Evolutionary conservation across 1,284 basidiomycete species (phyloP).

Genomic region (Anthracocystis walkeri): DNA sequence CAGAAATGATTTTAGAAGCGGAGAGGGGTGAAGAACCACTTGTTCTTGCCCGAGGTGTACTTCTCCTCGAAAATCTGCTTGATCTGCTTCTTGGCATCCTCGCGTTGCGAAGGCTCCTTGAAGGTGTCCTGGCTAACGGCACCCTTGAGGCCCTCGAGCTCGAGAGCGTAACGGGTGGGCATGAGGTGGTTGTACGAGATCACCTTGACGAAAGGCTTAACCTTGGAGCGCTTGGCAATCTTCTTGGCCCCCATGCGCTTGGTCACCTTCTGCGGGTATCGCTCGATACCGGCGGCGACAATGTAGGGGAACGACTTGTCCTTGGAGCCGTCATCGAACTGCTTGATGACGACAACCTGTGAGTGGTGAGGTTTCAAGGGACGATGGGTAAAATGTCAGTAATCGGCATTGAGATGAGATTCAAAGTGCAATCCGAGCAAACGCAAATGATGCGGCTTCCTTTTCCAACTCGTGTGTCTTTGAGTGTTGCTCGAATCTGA

Average conservation of each 20-base stretch:
- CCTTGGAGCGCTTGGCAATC: conserved; percentile 69
- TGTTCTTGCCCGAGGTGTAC: conserved; percentile 69
- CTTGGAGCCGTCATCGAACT: conserved; percentile 69
- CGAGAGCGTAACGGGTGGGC: conserved; percentile 69
- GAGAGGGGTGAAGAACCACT: conserved; percentile 69
- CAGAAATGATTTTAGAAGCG: conserved; percentile 60
- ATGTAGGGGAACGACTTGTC: conserved; percentile 68
- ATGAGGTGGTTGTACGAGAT: conserved; percentile 70
- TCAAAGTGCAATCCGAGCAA: not conserved
- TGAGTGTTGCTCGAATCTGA: too few species aligned
- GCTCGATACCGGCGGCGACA: conserved; percentile 69
- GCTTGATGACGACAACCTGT: conserved; percentile 70
- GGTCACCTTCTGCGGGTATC: conserved; percentile 69
- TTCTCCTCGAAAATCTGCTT: conserved; percentile 70
- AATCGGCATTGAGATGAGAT: not conserved
- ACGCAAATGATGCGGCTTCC: conserved; percentile 15
- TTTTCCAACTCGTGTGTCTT: not conserved
- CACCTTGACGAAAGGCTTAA: conserved; percentile 70
- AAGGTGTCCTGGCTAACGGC: conserved; percentile 67
- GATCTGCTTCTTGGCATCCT: conserved; percentile 69
- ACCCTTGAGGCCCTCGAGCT: conserved; percentile 69
- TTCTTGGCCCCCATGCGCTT: conserved; percentile 69
- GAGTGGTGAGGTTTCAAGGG: not conserved
- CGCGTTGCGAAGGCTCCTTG: conserved; percentile 68
- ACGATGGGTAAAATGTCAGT: conserved; percentile 8